A percentile compares a stretch with the other conserved stretches of the same genome.
These are phyloP conservation scores for Zelonia costaricensis DNA, from an alignment of 208 protist species.

Conservation along the genomic window DNA sequence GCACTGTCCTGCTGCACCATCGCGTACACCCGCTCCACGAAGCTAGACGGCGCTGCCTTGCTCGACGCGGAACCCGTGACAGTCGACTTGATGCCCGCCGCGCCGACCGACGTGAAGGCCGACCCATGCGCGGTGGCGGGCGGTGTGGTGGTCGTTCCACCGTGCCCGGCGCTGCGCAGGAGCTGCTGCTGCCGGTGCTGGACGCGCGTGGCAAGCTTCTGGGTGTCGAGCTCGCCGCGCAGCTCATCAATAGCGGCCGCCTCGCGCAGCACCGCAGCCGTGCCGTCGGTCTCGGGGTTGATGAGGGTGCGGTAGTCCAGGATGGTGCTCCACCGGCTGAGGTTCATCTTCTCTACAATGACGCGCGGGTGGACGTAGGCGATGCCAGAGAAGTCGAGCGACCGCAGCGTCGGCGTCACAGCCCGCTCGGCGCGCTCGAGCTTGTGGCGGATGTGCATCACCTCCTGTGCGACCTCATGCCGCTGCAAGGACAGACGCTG, in stretches of 20 bases:
- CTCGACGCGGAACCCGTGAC: neutral
- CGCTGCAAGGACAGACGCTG: slow-evolving; percentile 45
- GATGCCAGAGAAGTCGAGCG: slow-evolving; percentile 69
- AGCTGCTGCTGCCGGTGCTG: slow-evolving; percentile 9
- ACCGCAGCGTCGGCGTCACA: slow-evolving; percentile 74
- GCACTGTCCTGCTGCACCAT: slow-evolving; percentile 38
- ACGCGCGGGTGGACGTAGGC: slow-evolving; percentile 76
- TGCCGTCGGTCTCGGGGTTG: slow-evolving; percentile 5
- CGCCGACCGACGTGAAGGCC: neutral
- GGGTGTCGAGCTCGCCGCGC: slow-evolving; percentile 22
- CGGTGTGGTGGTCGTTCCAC: slow-evolving; percentile 2
- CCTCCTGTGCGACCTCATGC: slow-evolving; percentile 70
- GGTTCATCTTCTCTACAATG: slow-evolving; percentile 82
- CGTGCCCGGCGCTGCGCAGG: slow-evolving; percentile 7
- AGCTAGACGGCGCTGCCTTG: slow-evolving; percentile 30
- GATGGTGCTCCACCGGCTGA: slow-evolving; percentile 80
- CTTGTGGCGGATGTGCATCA: slow-evolving; percentile 62
- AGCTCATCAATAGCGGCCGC: slow-evolving; percentile 15
- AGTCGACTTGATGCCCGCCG: slow-evolving; percentile 6
- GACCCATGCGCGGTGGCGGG: neutral
- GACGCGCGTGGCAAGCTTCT: slow-evolving; percentile 15
- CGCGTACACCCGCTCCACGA: slow-evolving; percentile 57
- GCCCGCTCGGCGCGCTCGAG: slow-evolving; percentile 63
- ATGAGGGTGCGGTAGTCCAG: slow-evolving; percentile 59
- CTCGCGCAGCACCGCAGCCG: slow-evolving; percentile 16